Evolutionary conservation across 2,329 filamentous ascomycete species (phyloP).

Genomic region (Byssoonygena ceratinophila): DNA sequence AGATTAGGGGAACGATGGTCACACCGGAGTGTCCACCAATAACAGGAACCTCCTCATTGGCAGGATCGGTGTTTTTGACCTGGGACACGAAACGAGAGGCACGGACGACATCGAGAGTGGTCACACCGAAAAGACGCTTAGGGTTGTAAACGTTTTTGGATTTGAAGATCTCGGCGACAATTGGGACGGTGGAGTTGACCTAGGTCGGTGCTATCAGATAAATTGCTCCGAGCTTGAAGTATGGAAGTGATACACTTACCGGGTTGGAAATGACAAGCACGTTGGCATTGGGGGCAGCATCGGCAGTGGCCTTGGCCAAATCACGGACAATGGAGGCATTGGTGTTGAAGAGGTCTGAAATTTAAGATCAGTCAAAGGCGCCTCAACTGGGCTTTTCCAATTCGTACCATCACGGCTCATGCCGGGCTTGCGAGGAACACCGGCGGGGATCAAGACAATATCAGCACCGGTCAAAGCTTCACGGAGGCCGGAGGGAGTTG

Average conservation of each 20-base stretch:
- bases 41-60: constrained; percentile 88
- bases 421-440: constrained; percentile 97
- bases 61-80: constrained; percentile 81
- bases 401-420: constrained; percentile 85
- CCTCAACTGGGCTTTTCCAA: not conserved
- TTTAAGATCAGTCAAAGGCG: not conserved
- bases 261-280: constrained; percentile 98
- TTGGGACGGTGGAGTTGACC: constrained; percentile 98
- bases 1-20: constrained; percentile 96
- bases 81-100: constrained; percentile 95
- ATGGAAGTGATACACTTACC: constrained; percentile 39
- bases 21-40: constrained; percentile 95
- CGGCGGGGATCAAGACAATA: constrained; percentile 93
- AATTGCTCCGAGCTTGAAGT: not conserved
- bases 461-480: constrained; percentile 75
- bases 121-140: constrained; percentile 98
- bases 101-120: constrained; percentile 96
- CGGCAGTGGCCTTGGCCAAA: constrained; percentile 86
- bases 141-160: constrained; percentile 92
- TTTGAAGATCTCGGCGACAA: constrained; percentile 96
- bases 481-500: constrained; percentile 63
- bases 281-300: constrained; percentile 82
- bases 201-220: constrained; percentile 21
- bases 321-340: constrained; percentile 99
- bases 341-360: constrained; percentile 93